Percentiles rank a stretch among this genome's conserved stretches.
Conservation (phyloP, 768 basidiomycete genomes). For the Suillus subluteus region DNA sequence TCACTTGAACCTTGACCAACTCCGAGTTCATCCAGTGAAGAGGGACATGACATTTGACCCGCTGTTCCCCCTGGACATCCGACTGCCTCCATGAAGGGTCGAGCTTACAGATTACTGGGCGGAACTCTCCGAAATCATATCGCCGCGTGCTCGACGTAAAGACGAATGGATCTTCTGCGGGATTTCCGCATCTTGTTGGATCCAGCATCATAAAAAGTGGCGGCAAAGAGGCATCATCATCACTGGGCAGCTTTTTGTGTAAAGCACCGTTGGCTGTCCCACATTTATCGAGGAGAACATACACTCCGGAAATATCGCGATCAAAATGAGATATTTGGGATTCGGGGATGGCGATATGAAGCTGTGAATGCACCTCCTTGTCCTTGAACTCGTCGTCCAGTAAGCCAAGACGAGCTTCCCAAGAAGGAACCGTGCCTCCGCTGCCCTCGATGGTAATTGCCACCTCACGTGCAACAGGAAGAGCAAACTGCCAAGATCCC, state of each 20-base stretch:
- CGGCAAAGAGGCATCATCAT: constrained; percentile 53
- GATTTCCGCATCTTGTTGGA: constrained; percentile 77
- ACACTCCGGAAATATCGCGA: constrained; percentile 80
- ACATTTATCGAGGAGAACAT: constrained; percentile 80
- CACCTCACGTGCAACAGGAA: constrained; percentile 63
- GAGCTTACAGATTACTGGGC: constrained; percentile 77
- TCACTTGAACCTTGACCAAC: constrained; percentile 57
- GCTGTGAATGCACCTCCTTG: constrained; percentile 64
- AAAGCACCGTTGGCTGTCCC: constrained; percentile 87
- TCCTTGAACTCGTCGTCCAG: constrained; percentile 64
- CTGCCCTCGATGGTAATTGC: constrained; percentile 57
- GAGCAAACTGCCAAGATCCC: constrained; percentile 80
- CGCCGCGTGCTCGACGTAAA: constrained; percentile 81
- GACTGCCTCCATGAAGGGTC: constrained; percentile 81
- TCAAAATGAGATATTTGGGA: constrained; percentile 59
- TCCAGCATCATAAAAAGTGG: constrained; percentile 82
- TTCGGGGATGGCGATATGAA: constrained; percentile 63
- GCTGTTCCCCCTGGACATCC: constrained; percentile 48
- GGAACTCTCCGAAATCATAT: constrained; percentile 79
- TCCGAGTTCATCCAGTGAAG: constrained; percentile 63
- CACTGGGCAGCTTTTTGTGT: constrained; percentile 59
- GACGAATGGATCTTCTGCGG: constrained; percentile 79
- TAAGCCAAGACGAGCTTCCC: constrained; percentile 84
- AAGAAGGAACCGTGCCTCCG: constrained; percentile 77
- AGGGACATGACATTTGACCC: constrained; percentile 61